phyloP scores from a whole-genome alignment of 169 alveolate species.

The Theileria parva region DNA sequence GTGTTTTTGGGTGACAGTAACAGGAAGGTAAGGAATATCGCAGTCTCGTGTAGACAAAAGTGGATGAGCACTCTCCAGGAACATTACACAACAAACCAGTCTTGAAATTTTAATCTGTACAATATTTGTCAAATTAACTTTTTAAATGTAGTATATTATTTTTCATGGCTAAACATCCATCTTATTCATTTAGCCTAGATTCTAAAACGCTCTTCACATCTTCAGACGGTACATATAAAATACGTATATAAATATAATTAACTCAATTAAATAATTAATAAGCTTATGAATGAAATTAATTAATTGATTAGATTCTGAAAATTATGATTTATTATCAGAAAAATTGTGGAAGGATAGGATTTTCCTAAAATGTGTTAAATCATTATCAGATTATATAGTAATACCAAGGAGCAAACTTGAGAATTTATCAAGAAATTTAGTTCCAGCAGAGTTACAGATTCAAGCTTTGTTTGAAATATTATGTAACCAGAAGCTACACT shows the following conservation, averaged over 20 bases:
- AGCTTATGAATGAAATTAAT: neutral
- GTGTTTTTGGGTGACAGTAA: slow-evolving; percentile 47
- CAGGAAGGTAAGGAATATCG: slow-evolving; percentile 41
- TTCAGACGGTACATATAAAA: slow-evolving; percentile 5
- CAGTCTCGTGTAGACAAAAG: slow-evolving; percentile 42
- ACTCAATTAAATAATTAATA: too few species aligned
- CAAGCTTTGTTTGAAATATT: slow-evolving; percentile 45
- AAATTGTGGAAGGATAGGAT: slow-evolving; percentile 16
- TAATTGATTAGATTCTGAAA: slow-evolving; percentile 17
- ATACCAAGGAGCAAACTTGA: slow-evolving; percentile 9
- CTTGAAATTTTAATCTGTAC: neutral
- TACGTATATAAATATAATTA: too few species aligned
- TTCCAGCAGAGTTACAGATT: slow-evolving; percentile 55
- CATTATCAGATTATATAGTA: slow-evolving; percentile 22
- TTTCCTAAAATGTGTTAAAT: slow-evolving; percentile 13
- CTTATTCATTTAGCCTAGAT: slow-evolving; percentile 22
- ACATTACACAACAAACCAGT: neutral
- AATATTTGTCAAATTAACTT: neutral
- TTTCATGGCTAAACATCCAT: slow-evolving; percentile 46
- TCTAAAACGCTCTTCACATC: slow-evolving; percentile 46
- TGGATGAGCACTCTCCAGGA: slow-evolving; percentile 31
- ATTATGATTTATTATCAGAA: neutral
- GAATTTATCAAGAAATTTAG: slow-evolving; percentile 23
- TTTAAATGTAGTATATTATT: too few species aligned
- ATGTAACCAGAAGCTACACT: slow-evolving; percentile 23